Evolutionary conservation across 495 filamentous ascomycete genomes (phyloP).

Genomic region (Lasiosphaeria hispida): DNA sequence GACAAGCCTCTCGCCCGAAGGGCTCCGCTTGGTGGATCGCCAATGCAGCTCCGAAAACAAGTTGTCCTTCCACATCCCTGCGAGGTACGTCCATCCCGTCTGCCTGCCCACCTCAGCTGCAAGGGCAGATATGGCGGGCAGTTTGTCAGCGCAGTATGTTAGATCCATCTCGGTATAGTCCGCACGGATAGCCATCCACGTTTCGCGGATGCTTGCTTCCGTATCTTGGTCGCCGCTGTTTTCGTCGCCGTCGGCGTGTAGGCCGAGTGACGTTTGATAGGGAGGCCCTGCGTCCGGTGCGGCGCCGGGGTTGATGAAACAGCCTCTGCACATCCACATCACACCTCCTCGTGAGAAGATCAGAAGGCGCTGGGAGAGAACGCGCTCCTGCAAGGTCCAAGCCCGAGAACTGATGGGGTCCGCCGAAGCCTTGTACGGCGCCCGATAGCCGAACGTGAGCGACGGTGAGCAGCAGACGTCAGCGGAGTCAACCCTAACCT

Average conservation of each 20-base stretch:
- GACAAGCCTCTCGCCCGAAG: neutral
- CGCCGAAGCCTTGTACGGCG: neutral
- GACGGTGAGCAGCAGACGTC: too few species aligned
- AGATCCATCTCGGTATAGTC: constrained; percentile 7
- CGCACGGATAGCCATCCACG: constrained; percentile 4
- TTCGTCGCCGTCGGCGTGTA: neutral
- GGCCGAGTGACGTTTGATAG: constrained; percentile 1
- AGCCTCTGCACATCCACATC: constrained; percentile 11
- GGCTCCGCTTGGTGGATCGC: constrained; percentile 1
- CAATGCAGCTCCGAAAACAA: constrained; percentile 11
- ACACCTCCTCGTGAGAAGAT: constrained; percentile 8
- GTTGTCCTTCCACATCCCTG: constrained; percentile 10
- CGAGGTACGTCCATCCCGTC: constrained; percentile 8
- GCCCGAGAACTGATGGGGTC: constrained; percentile 8
- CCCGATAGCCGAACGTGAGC: constrained; percentile 1
- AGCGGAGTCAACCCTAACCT: neutral
- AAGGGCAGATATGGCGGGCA: constrained; percentile 8
- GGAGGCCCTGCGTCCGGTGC: constrained; percentile 3
- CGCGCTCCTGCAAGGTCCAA: neutral
- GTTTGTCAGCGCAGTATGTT: constrained; percentile 4
- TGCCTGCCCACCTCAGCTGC: constrained; percentile 2
- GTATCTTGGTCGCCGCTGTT: neutral
- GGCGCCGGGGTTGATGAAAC: constrained; percentile 8
- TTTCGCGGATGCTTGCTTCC: neutral
- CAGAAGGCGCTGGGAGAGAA: constrained; percentile 1